phyloP scores from a whole-genome alignment of 192 early-diverging fungal species.

The Lunasporangiospora selenospora region DNA sequence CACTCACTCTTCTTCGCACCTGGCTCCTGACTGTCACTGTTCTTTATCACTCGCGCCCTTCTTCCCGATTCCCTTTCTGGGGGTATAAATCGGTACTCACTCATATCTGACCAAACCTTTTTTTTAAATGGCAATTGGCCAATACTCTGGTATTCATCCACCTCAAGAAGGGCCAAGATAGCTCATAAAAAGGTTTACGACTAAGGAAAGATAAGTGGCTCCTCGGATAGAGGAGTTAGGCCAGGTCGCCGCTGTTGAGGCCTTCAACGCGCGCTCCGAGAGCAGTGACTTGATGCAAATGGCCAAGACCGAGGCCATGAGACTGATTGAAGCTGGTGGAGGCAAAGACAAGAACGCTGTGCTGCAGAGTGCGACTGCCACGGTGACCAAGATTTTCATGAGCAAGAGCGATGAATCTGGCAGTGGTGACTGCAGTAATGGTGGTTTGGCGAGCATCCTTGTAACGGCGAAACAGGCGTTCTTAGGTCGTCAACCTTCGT shows the following conservation, averaged over 20 bases:
- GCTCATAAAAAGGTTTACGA: conserved; percentile 40
- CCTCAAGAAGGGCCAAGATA: conserved; percentile 12
- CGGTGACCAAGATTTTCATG: conserved; percentile 35
- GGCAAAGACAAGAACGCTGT: conserved; percentile 21
- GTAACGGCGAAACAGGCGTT: too few relatives aligned
- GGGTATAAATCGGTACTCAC: too few relatives aligned
- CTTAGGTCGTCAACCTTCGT: too few relatives aligned
- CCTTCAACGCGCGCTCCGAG: conserved; percentile 8
- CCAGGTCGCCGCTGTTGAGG: conserved; percentile 39
- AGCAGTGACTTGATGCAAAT: conserved; percentile 34
- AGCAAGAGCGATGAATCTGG: conserved; percentile 18
- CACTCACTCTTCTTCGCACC: background rate
- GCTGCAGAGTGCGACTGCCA: conserved; percentile 25
- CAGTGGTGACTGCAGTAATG: conserved; percentile 3
- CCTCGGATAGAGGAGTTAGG: conserved; percentile 39
- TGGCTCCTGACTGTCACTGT: background rate
- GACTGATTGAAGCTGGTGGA: conserved; percentile 26
- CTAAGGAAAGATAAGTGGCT: conserved; percentile 1
- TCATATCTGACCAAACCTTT: too few relatives aligned
- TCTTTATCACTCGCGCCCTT: background rate
- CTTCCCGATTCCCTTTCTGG: background rate
- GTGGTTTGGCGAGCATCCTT: conserved; percentile 6
- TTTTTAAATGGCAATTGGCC: background rate
- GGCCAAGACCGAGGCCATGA: conserved; percentile 40
- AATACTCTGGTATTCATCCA: conserved; percentile 2